Evolutionary conservation across 306 rosid species (phyloP), one percentile per base, ranked within the genome.

Genomic region (Sophora flavescens): DNA sequence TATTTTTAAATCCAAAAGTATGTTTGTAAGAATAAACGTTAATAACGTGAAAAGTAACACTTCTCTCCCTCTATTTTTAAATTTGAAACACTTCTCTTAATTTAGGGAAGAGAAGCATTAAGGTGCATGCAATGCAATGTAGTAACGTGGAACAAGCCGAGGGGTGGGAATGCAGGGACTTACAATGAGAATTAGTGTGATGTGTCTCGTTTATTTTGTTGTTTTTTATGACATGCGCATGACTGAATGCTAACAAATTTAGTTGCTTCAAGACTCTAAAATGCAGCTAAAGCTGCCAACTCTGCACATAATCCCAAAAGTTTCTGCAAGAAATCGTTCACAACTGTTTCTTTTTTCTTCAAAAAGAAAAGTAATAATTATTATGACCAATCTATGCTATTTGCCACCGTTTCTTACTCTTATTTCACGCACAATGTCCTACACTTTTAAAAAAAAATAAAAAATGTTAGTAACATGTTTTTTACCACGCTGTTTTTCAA

Each of bases 311-410:
- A 79, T 38, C 79, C 76, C 45, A 84, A 75, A 84, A 75, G 75
- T 72, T 63, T 78, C 54, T 58, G 82, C 87, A 83, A 72, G 61
- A 57, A 74, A 57, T 72, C 57, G 8, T 52, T 63, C 28, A 12
- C 13, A 63, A 38, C 71, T 1, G 16, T 26, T 61, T 64, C 65
- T 8, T 33, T 74, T 38, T 22, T 18, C 18, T 15, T 62, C 6
- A 45, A 74, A 63, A 33, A 6, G 4, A 11, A 1, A 63, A 36
- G 6, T 63, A 16, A 14, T 3, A 48, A 18, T 17, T 4, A 8
- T 32, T 7, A 8, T 41, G 14, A 9, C 50, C 10, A 44, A 44
- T 44, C 22, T 1, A 22, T 44, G 50, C 50, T 3, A 5, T 6
- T 17, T 59, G 1, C 45, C 60, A 45, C 26, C 60, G 70, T 75